Evolutionary conservation across 495 filamentous ascomycete species (phyloP).

Genomic region (Talaromyces thailandensis): DNA sequence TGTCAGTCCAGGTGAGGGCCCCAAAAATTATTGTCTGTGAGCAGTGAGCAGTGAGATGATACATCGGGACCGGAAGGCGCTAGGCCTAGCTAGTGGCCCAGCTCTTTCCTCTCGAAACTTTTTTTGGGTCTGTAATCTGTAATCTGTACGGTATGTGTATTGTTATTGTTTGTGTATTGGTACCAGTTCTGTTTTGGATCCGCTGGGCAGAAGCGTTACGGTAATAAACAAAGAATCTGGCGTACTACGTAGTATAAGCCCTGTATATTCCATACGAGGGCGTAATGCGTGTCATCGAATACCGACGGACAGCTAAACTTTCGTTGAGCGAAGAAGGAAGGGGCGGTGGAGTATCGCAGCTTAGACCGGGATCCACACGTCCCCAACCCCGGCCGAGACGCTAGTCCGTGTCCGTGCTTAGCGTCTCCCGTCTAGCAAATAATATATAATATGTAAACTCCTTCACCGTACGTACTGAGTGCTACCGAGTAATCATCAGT

Average conservation of each 20-base stretch:
- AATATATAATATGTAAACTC: neutral
- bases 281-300: neutral
- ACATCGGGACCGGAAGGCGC: neutral
- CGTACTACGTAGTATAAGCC: neutral
- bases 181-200: neutral
- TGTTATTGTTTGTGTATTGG: neutral
- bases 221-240: neutral
- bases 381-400: neutral
- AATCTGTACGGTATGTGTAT: neutral
- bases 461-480: neutral
- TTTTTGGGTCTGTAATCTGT: neutral
- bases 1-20: neutral
- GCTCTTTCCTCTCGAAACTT: neutral
- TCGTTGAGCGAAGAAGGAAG: slow-evolving; percentile 5
- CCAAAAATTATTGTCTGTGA: neutral
- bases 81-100: neutral
- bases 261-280: no score
- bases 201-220: neutral
- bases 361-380: neutral
- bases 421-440: neutral
- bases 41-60: neutral
- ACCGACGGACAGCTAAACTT: neutral
- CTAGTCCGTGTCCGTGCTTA: neutral
- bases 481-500: neutral
- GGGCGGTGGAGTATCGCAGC: slow-evolving; percentile 9